Evolutionary conservation across 163 green algal genomes (phyloP), one percentile per base, ranked within the genome.

Genomic region (Coccomyxa subellipsoidea): DNA sequence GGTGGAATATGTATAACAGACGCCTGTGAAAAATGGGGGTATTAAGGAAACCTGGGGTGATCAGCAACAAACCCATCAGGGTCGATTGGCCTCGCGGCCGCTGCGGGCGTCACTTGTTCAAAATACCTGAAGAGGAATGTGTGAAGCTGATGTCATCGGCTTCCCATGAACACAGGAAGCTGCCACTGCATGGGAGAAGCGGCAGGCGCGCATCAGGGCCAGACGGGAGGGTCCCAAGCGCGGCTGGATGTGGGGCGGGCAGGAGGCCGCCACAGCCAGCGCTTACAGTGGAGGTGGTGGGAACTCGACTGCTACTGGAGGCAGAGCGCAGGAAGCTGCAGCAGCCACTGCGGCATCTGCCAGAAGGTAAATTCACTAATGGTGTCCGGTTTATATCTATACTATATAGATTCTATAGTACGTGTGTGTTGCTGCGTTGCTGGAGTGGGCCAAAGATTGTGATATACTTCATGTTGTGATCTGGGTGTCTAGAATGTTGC

Each of bases 141-240:
- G n/a, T n/a, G n/a, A n/a, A n/a, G n/a, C n/a, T n/a, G n/a, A n/a
- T n/a, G n/a, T n/a, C n/a, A n/a, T n/a, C n/a, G n/a, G 59, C 54
- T 27, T 27, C 29, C 40, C 9, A 10, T 31, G 32, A 9, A 10
- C 23, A 38, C 69, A 83, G 79, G 79, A 83, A 69, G 79, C 79
- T 12, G 77, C 35, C 38, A 70, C 77, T 34, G 79, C 79, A 0
- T 83, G 79, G 79, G 37, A 70, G 79, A 83, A 78, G 79, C 38
- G 79, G 29, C 37, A 83, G 69, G 38, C 66, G 29, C 66, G 29
- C 23, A 59, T 80, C 27, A 3, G 70, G 27, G 32, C 32, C 2
- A 77, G 32, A 31, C 70, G 70, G 66, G 66, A 73, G 66, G 66
- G 66, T 18, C 21, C 27, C 66, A 32, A 23, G 27, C 66, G 32